A percentile compares a stretch with the other conserved stretches of the same genome.
Evolutionary conservation across 2,329 filamentous ascomycete genomes (phyloP).

Genomic region (Calonectria leucothoes): DNA sequence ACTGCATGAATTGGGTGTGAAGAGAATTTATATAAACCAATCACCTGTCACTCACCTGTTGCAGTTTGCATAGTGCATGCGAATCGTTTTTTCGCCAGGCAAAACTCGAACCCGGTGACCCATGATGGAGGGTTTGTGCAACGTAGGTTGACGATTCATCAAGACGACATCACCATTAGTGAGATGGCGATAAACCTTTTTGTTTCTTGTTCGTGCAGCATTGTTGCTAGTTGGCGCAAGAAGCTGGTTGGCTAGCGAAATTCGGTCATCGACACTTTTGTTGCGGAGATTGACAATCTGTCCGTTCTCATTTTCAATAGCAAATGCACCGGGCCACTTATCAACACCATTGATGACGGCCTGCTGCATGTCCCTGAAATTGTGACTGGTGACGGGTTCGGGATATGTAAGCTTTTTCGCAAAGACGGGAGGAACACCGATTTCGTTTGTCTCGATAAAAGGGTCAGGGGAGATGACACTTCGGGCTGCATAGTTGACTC

Average conservation of each 20-base stretch:
- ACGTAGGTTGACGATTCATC: slow-evolving; percentile 98
- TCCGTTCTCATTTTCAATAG: slow-evolving; percentile 96
- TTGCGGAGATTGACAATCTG: slow-evolving; percentile 88
- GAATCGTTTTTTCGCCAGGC: slow-evolving; percentile 94
- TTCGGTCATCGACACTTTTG: slow-evolving; percentile 88
- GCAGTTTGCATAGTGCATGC: slow-evolving; percentile 99
- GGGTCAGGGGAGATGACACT: slow-evolving; percentile 98
- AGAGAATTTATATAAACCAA: background rate
- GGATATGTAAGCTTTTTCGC: slow-evolving; percentile 96
- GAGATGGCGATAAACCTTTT: slow-evolving; percentile 96
- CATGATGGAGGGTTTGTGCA: slow-evolving; percentile 99
- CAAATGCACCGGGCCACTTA: slow-evolving; percentile 93
- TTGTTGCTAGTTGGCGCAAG: slow-evolving; percentile 84
- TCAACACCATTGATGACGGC: slow-evolving; percentile 95
- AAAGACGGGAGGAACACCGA: slow-evolving; percentile 98
- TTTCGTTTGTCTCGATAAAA: slow-evolving; percentile 99
- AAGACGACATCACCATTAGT: slow-evolving; percentile 97
- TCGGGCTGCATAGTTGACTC: slow-evolving; percentile 97
- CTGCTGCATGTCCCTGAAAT: slow-evolving; percentile 95
- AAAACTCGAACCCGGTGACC: slow-evolving; percentile 93
- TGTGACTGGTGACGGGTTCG: slow-evolving; percentile 96
- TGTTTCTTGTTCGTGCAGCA: slow-evolving; percentile 82
- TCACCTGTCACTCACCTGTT: slow-evolving; percentile 66
- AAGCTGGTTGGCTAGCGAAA: slow-evolving; percentile 91
- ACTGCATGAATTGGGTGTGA: background rate